Evolutionary conservation across 2,329 filamentous ascomycete species (phyloP).

Genomic region (Verticillium klebahnii): DNA sequence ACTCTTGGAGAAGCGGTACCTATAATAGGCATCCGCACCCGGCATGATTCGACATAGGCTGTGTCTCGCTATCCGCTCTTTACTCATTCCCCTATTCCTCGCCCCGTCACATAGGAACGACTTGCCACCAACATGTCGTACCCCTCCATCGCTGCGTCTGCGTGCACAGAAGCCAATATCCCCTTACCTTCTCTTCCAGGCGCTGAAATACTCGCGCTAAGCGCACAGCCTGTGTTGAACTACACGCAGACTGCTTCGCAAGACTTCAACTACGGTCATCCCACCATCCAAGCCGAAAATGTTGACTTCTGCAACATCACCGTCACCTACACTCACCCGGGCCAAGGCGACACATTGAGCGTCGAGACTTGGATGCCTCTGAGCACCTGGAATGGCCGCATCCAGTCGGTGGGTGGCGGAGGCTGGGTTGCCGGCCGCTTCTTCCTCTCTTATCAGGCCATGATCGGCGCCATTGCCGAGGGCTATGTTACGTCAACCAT

Average conservation of each 20-base stretch:
- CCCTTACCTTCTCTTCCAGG: not conserved
- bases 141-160: too few relatives aligned
- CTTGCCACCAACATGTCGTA: too few relatives aligned
- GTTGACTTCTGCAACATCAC: slow-evolving; percentile 14
- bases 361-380: slow-evolving; percentile 9
- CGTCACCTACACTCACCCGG: slow-evolving; percentile 7
- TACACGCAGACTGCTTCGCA: not conserved
- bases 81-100: too few relatives aligned
- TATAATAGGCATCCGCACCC: too few relatives aligned
- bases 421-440: slow-evolving; percentile 16
- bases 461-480: slow-evolving; percentile 14
- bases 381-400: slow-evolving; percentile 11
- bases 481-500: slow-evolving; percentile 16
- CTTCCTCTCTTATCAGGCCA: slow-evolving; percentile 8
- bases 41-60: too few relatives aligned
- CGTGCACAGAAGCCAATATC: too few relatives aligned
- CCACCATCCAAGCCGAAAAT: not conserved
- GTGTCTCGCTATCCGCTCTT: too few relatives aligned
- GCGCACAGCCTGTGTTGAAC: slow-evolving; percentile 1
- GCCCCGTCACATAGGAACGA: too few relatives aligned
- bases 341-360: not conserved
- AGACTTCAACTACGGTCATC: not conserved
- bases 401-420: slow-evolving; percentile 12
- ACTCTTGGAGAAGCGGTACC: too few relatives aligned
- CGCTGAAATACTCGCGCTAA: not conserved